Percentiles rank a stretch among this genome's conserved stretches.
These are phyloP conservation scores for Taphrina wiesneri DNA, from an alignment of 1,139 yeast species.

Conservation along the genomic window DNA sequence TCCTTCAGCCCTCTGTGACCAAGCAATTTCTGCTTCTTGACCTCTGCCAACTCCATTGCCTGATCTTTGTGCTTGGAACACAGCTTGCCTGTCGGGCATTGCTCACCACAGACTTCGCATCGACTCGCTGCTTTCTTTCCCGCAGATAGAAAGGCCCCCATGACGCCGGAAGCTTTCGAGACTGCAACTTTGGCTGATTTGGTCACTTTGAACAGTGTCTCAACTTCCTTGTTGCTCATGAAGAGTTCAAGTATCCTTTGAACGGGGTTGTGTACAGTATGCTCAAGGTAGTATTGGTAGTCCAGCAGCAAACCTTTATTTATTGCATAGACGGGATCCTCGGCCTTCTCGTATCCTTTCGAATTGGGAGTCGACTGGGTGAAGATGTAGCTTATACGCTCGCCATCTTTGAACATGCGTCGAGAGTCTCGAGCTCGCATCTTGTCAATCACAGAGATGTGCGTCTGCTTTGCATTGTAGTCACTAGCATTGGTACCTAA, in stretches of 20 bases:
- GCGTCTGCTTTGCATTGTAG: constrained; percentile 25
- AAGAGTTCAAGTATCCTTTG: constrained; percentile 23
- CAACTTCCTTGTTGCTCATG: constrained; percentile 26
- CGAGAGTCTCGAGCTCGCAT: constrained; percentile 16
- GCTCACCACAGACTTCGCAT: constrained; percentile 30
- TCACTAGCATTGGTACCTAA: constrained; percentile 31
- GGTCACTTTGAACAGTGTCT: constrained; percentile 21
- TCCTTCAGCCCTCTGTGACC: not conserved
- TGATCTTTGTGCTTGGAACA: constrained; percentile 11
- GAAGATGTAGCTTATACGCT: constrained; percentile 27
- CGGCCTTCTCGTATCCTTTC: constrained; percentile 31
- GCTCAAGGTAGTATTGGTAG: constrained; percentile 28
- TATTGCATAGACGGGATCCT: constrained; percentile 30
- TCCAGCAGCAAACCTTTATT: constrained; percentile 23
- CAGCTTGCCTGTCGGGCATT: constrained; percentile 17
- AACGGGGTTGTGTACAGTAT: constrained; percentile 30
- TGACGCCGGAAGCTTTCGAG: constrained; percentile 28
- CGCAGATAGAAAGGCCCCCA: constrained; percentile 31
- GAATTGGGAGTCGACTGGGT: constrained; percentile 26
- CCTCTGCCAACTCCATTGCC: not conserved
- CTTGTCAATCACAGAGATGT: constrained; percentile 31
- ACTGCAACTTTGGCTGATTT: constrained; percentile 22
- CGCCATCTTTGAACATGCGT: constrained; percentile 23
- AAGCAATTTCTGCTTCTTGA: constrained; percentile 2
- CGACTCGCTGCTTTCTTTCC: constrained; percentile 27